Base-by-base conservation (phyloP, 2,329 filamentous ascomycete species). In the Pestalotiopsis sp. region DNA sequence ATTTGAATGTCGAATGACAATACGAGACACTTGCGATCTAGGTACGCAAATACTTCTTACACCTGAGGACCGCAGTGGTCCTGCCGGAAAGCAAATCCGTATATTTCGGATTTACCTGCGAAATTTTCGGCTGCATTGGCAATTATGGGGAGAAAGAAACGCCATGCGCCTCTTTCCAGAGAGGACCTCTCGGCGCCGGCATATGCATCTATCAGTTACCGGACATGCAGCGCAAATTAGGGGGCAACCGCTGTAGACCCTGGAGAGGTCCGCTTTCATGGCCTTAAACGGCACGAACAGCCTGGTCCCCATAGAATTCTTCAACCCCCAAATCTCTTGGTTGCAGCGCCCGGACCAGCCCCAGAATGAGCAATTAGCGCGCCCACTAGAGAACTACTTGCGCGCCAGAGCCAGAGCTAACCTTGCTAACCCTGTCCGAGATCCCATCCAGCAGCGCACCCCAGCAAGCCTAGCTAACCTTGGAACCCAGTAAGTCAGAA, bases 401-500 rank as follows among this genome's bases (percentile, higher is more conserved):
- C 25, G 27, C 64, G 49, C 64, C 64, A 66, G 49, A 58, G 45
- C 17, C 23, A 64, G 45, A 49, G 39, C 62, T 56, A 52, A 64
- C 14, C 31, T 31, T 38, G 36, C 9, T 39, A 56, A 64, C 20
- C 64, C n/a, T 58, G 27, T n/a, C 39, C 41, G 25, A 62, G 36
- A 62, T 41, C 31, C 57, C 59, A 62, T 62, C 59, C 27, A 61
- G 31, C 59, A 62, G 9, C 25, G 31, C 27, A 45, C 64, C 64
- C 64, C 56, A 66, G 64, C 56, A 66, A 59, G 14, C 23, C 38
- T n/a, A 20, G 36, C 23, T 45, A 60, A 57, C 64, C 64, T 57
- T 66, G 64, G 49, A 57, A 66, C 64, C 64, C 45, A 57, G 45
- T 52, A 52, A 52, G 64, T 60, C 59, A 52, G 56, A 66, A 57